Base-by-base conservation (phyloP, 805 yeast genomes). In the Hanseniaspora hatyaiensis region DNA sequence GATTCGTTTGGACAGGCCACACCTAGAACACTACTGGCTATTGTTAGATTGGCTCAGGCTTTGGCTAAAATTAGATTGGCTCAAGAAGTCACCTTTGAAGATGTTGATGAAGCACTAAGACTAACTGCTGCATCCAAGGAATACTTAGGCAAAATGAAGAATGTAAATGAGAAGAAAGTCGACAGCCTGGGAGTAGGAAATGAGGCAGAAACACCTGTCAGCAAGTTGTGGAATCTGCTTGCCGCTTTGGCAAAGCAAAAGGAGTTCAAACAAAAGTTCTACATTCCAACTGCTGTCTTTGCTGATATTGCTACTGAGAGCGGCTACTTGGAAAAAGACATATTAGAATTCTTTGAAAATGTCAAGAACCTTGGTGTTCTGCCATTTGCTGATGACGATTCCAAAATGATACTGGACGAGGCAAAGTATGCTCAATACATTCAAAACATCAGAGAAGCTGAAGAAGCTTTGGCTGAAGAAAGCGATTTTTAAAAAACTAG, bases 51-150 rank as follows among this genome's bases (percentile, higher is more conserved):
- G 72, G 75, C 98, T 1, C 97, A 89, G 66, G 98, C 96, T 1
- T 71, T 84, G 53, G 97, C 98, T 0, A 74, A 96, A 57, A 71
- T 92, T 50, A 73, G 96, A 59, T 85, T 92, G 61, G 79, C 80
- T 50, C 72, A 80, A 52, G 65, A 59, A 16, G 97, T 92, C 6
- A 71, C 69, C 28, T 66, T 71, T 36, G 83, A 76, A 50, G 97
- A 92, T 64, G 96, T 92, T 34, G 97, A 92, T 59, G 99, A 92
- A 66, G 96, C 98, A 0, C 68, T 92, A 58, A 75, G 98, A 58
- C 72, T 92, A 54, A 70, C 80, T 50, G 80, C 80, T 56, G 94
- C 84, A 12, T 85, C 95, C n/a, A 84, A 88, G 64, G 78, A 82
- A 50, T 82, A 95, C 6, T 71, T 89, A 57, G 74, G 74, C 53